phyloP scores from a whole-genome alignment of 1,284 basidiomycete genomes.

The Calocybe gambosa region DNA sequence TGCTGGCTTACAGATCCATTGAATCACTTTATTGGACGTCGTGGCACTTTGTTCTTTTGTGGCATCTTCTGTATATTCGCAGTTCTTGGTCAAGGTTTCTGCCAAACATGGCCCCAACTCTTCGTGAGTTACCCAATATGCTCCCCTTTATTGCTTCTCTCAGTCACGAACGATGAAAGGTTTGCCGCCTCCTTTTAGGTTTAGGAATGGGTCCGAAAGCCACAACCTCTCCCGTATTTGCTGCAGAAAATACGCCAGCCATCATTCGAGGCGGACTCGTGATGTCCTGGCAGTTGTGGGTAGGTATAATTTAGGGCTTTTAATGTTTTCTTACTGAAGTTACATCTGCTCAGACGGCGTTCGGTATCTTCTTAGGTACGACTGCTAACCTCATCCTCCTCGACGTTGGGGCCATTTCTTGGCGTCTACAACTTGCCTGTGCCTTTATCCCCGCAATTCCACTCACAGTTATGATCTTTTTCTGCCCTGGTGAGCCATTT shows the following conservation, averaged over 20 bases:
- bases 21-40: slow-evolving; percentile 51
- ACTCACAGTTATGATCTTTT: slow-evolving; percentile 42
- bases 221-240: slow-evolving; percentile 53
- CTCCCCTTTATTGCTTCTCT: no score
- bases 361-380: slow-evolving; percentile 52
- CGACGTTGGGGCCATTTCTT: slow-evolving; percentile 40
- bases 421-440: slow-evolving; percentile 52
- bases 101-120: slow-evolving; percentile 50
- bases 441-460: slow-evolving; percentile 51
- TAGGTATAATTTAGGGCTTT: slow-evolving; percentile 19
- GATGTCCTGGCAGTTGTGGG: slow-evolving; percentile 64
- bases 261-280: slow-evolving; percentile 63
- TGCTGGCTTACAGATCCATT: slow-evolving; percentile 47
- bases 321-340: background rate
- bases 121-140: slow-evolving; percentile 24
- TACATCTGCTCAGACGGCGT: slow-evolving; percentile 36
- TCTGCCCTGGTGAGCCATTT: slow-evolving; percentile 38
- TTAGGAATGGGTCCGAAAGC: slow-evolving; percentile 65
- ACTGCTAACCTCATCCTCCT: slow-evolving; percentile 45
- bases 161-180: slow-evolving; percentile 18
- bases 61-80: slow-evolving; percentile 51
- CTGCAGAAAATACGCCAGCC: slow-evolving; percentile 58
- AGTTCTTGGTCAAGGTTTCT: slow-evolving; percentile 54
- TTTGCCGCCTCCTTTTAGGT: slow-evolving; percentile 55
- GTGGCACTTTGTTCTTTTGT: slow-evolving; percentile 66